A percentile compares a stretch with the other conserved stretches of the same genome.
phyloP scores from a whole-genome alignment of 352 stramenopile species.

The Phytopythium kandeliae region DNA sequence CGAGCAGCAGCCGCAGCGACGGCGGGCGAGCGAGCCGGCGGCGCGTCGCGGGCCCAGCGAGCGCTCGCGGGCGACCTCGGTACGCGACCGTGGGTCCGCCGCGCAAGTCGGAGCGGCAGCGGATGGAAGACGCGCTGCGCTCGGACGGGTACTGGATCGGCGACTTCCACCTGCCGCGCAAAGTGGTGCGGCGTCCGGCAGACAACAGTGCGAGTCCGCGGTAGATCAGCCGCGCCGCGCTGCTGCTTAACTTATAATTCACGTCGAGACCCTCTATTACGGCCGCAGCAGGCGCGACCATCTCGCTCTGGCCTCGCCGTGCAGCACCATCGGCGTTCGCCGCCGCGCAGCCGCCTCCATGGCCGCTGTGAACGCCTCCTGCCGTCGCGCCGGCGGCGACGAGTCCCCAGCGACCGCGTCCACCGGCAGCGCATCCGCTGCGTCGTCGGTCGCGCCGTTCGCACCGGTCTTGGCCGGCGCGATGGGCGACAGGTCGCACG shows the following conservation, averaged over 20 bases:
- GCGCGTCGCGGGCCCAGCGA: neutral
- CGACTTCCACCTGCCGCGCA: slow-evolving; percentile 52
- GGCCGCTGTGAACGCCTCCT: slow-evolving; percentile 29
- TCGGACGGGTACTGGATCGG: slow-evolving; percentile 79
- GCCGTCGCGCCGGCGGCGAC: too few relatives aligned
- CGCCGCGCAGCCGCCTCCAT: neutral
- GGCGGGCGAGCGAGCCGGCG: slow-evolving; percentile 16
- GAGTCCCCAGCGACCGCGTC: slow-evolving; percentile 21
- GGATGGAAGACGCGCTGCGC: slow-evolving; percentile 48
- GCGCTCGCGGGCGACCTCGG: slow-evolving; percentile 21
- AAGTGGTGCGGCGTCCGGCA: slow-evolving; percentile 23
- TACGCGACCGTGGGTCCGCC: slow-evolving; percentile 22
- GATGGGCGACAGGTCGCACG: slow-evolving; percentile 50
- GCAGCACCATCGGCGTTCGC: slow-evolving; percentile 17
- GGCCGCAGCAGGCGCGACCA: slow-evolving; percentile 23
- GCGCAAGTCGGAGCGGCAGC: slow-evolving; percentile 29
- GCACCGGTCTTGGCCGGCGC: slow-evolving; percentile 1
- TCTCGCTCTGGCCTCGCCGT: slow-evolving; percentile 35
- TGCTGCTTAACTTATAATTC: too few relatives aligned
- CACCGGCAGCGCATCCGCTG: neutral
- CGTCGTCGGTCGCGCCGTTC: slow-evolving; percentile 10
- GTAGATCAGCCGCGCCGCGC: neutral
- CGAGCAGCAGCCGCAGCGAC: slow-evolving; percentile 12
- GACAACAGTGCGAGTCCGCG: slow-evolving; percentile 10
- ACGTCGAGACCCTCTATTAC: too few relatives aligned